Percentiles rank a stretch among this genome's conserved stretches.
Evolutionary conservation across 1,139 yeast genomes (phyloP).

Genomic region (Sugiyamaella japonica): DNA sequence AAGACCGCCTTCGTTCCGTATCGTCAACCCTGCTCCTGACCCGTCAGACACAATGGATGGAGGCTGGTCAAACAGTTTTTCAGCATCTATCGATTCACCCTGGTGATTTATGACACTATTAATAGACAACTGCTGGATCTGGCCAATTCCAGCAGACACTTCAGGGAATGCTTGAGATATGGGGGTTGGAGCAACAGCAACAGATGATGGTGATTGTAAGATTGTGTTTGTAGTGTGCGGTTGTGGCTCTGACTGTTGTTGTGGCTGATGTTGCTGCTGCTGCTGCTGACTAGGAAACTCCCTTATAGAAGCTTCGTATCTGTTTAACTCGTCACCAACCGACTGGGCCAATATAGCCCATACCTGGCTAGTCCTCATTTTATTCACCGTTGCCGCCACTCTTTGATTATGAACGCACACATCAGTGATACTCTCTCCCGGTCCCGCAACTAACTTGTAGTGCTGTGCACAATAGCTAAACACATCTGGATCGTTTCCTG

Average conservation of each 20-base stretch:
- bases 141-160: background rate
- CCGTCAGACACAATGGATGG: constrained; percentile 16
- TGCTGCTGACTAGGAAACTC: background rate
- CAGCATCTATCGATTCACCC: background rate
- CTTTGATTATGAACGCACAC: constrained; percentile 62
- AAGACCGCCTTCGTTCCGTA: background rate
- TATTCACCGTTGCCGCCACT: constrained; percentile 55
- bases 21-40: background rate
- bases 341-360: constrained; percentile 68
- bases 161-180: background rate
- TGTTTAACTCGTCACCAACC: constrained; percentile 47
- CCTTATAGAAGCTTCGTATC: constrained; percentile 21
- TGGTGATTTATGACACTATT: background rate
- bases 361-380: constrained; percentile 61
- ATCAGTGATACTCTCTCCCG: constrained; percentile 51
- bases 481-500: constrained; percentile 34
- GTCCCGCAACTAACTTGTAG: constrained; percentile 43
- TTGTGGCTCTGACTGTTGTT: too few species aligned
- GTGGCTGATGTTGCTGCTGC: background rate
- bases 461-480: constrained; percentile 37
- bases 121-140: background rate
- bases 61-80: background rate
- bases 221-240: too few species aligned
- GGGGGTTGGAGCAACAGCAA: background rate
- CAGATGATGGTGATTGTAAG: background rate